phyloP scores from a whole-genome alignment of 352 stramenopile genomes.

The Pythium brachiatum region DNA sequence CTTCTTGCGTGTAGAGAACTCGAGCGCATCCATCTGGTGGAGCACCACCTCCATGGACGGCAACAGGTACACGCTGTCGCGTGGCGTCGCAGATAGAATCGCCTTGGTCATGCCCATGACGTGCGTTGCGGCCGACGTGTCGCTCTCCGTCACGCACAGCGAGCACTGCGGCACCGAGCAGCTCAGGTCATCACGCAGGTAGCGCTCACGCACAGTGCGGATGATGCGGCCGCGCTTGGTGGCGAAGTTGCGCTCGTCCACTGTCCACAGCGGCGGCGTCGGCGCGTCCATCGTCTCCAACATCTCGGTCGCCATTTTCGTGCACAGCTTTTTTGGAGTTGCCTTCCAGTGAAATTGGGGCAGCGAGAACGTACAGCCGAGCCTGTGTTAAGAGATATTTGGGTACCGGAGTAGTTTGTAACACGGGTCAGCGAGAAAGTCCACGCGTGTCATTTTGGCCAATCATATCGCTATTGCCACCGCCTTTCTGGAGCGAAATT shows the following conservation, averaged over 20 bases:
- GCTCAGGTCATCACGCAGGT: constrained; percentile 86
- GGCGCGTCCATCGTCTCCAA: too few species aligned
- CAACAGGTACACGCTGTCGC: constrained; percentile 68
- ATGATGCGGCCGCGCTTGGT: constrained; percentile 81
- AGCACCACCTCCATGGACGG: constrained; percentile 89
- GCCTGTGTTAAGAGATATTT: background rate
- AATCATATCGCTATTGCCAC: too few species aligned
- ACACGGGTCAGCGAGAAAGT: too few species aligned
- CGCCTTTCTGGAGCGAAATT: too few species aligned
- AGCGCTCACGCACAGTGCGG: constrained; percentile 81
- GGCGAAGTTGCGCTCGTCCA: constrained; percentile 76
- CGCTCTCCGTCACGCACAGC: constrained; percentile 56
- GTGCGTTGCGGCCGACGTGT: constrained; percentile 51
- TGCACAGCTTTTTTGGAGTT: background rate
- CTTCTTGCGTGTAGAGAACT: constrained; percentile 75
- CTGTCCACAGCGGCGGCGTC: constrained; percentile 53
- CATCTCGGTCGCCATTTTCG: background rate
- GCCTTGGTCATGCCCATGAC: constrained; percentile 60
- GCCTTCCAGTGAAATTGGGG: background rate
- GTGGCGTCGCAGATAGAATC: constrained; percentile 49
- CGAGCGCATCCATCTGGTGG: constrained; percentile 89
- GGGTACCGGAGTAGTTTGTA: background rate
- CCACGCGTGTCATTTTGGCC: too few species aligned
- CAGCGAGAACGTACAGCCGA: background rate
- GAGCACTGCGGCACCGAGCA: constrained; percentile 61